Percentiles rank a stretch among this genome's conserved stretches.
Evolutionary conservation across 768 basidiomycete genomes (phyloP).

Genomic region (Scleroderma bovista): DNA sequence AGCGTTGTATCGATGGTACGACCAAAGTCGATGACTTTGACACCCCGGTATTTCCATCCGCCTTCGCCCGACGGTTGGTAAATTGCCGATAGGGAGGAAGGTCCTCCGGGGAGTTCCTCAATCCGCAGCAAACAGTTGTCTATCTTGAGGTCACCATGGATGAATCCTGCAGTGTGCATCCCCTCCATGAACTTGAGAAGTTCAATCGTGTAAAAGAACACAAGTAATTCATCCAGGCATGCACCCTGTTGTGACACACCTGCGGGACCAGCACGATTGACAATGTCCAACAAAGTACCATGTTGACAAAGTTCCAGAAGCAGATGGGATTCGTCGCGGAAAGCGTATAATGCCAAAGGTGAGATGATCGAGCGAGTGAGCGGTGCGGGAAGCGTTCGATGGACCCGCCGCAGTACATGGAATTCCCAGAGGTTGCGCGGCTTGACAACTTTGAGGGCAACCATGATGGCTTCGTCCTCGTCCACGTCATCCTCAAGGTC

Average conservation of each 20-base stretch:
- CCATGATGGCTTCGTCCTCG: slow-evolving; percentile 50
- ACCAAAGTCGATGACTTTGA: slow-evolving; percentile 97
- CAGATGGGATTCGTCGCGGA: slow-evolving; percentile 84
- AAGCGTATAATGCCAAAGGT: slow-evolving; percentile 79
- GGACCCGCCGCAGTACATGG: slow-evolving; percentile 73
- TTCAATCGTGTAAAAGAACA: slow-evolving; percentile 93
- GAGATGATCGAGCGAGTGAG: slow-evolving; percentile 65
- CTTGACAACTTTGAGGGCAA: slow-evolving; percentile 89
- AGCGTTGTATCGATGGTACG: slow-evolving; percentile 81
- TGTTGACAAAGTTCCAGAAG: slow-evolving; percentile 85
- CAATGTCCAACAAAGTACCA: slow-evolving; percentile 86
- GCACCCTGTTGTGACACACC: slow-evolving; percentile 78
- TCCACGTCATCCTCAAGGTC: slow-evolving; percentile 46
- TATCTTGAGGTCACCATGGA: slow-evolving; percentile 98
- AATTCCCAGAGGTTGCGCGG: slow-evolving; percentile 93
- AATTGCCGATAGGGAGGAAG: slow-evolving; percentile 62
- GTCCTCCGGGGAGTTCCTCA: slow-evolving; percentile 70
- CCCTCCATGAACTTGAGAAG: slow-evolving; percentile 77
- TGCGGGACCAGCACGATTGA: slow-evolving; percentile 75
- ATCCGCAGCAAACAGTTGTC: slow-evolving; percentile 97
- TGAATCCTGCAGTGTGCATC: slow-evolving; percentile 78
- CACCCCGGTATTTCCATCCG: slow-evolving; percentile 85
- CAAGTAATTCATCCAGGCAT: slow-evolving; percentile 87
- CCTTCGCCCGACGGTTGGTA: slow-evolving; percentile 75
- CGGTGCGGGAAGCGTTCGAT: slow-evolving; percentile 53